Percentiles rank a stretch among this genome's conserved stretches.
Evolutionary conservation across 345 rosid genomes (phyloP).

Genomic region (Orychophragmus violaceus): DNA sequence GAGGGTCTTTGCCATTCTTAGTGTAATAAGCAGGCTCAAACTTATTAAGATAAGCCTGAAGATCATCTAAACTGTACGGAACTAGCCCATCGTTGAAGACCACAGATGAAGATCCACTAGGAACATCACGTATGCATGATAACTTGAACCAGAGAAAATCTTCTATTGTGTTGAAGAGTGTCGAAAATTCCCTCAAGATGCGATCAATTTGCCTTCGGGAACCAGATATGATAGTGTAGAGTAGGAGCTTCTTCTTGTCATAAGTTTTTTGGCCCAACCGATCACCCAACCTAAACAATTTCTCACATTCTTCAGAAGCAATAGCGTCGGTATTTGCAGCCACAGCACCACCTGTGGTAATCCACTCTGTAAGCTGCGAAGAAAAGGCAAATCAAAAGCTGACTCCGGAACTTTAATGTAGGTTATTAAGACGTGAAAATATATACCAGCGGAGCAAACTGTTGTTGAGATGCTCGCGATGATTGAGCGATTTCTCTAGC

Average conservation of each 20-base stretch:
- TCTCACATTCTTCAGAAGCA: slow-evolving; percentile 98
- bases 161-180: slow-evolving; percentile 86
- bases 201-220: slow-evolving; percentile 87
- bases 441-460: slow-evolving; percentile 84
- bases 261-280: slow-evolving; percentile 82
- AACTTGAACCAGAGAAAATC: slow-evolving; percentile 95
- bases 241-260: slow-evolving; percentile 89
- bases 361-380: slow-evolving; percentile 90
- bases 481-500: slow-evolving; percentile 74
- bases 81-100: slow-evolving; percentile 60
- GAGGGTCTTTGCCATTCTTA: slow-evolving; percentile 91
- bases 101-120: slow-evolving; percentile 54
- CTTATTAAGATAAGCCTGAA: slow-evolving; percentile 91
- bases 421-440: slow-evolving; percentile 5
- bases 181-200: slow-evolving; percentile 73
- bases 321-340: slow-evolving; percentile 61
- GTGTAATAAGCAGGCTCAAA: slow-evolving; percentile 92
- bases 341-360: slow-evolving; percentile 74
- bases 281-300: slow-evolving; percentile 83
- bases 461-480: slow-evolving; percentile 77
- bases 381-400: slow-evolving; percentile 14
- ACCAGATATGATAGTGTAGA: slow-evolving; percentile 86
- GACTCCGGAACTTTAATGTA: background rate
- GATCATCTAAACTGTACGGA: slow-evolving; percentile 85
- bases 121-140: slow-evolving; percentile 60